Evolutionary conservation across 441 rosid genomes (phyloP).

Genomic region (Pelargonium cotyledonis): DNA sequence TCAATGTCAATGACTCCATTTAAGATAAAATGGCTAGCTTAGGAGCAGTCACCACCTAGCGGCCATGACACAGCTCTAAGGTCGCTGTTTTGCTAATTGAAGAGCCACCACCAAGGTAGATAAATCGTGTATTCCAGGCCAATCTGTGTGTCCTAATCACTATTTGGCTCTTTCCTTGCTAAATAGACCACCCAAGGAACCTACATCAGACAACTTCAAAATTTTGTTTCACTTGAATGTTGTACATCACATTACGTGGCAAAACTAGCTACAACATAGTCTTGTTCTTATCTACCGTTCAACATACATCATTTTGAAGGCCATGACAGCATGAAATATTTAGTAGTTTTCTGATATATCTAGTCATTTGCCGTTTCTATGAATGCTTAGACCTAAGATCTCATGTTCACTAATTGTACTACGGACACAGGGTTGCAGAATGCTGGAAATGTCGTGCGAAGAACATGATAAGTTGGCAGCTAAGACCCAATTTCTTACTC

Average conservation of each 20-base stretch:
- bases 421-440: constrained; percentile 45
- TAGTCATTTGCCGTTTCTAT: too few relatives aligned
- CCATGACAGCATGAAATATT: too few relatives aligned
- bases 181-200: background rate
- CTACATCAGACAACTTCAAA: background rate
- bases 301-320: too few relatives aligned
- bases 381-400: too few relatives aligned
- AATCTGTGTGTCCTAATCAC: background rate
- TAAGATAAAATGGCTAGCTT: too few relatives aligned
- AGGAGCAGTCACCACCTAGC: too few relatives aligned
- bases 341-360: too few relatives aligned
- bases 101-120: too few relatives aligned
- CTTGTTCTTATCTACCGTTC: too few relatives aligned
- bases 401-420: background rate
- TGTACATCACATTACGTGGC: background rate
- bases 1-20: background rate
- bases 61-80: too few relatives aligned
- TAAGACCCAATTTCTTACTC: constrained; percentile 42
- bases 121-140: too few relatives aligned
- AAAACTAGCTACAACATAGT: background rate
- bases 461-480: constrained; percentile 50
- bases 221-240: background rate
- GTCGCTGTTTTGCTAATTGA: too few relatives aligned
- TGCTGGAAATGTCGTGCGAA: constrained; percentile 61
- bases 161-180: background rate